Percentiles rank a stretch among this genome's conserved stretches.
These are phyloP conservation scores for Miamiensis avidus DNA, from an alignment of 169 alveolate species.

Conservation along the genomic window DNA sequence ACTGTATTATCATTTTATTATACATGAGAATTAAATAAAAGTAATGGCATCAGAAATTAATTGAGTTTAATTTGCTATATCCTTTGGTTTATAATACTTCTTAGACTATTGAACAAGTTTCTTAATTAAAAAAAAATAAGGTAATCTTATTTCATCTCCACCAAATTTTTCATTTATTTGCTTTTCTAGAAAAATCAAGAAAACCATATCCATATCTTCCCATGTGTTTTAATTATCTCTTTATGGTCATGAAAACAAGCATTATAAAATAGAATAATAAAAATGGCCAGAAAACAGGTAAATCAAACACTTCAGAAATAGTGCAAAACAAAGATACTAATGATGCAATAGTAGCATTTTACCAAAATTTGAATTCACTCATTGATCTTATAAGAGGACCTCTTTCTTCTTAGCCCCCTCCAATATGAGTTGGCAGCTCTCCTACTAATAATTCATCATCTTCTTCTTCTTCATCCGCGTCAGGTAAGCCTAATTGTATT, in stretches of 20 bases:
- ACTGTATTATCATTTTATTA: too few relatives aligned
- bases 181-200: slow-evolving; percentile 21
- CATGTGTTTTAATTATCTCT: slow-evolving; percentile 22
- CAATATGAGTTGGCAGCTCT: not conserved
- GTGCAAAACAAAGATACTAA: slow-evolving; percentile 18
- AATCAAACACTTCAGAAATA: slow-evolving; percentile 14
- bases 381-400: slow-evolving; percentile 26
- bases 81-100: too few relatives aligned
- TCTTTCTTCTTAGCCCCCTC: not conserved
- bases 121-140: too few relatives aligned
- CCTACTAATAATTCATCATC: slow-evolving; percentile 2
- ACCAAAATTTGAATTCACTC: slow-evolving; percentile 32
- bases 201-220: slow-evolving; percentile 11
- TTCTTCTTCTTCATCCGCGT: slow-evolving; percentile 28
- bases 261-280: slow-evolving; percentile 18
- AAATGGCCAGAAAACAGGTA: slow-evolving; percentile 36
- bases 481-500: slow-evolving; percentile 8
- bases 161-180: slow-evolving; percentile 3
- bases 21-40: too few relatives aligned
- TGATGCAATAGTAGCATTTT: slow-evolving; percentile 16
- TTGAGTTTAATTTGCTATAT: too few relatives aligned
- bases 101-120: too few relatives aligned
- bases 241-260: slow-evolving; percentile 17
- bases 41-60: too few relatives aligned
- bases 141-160: too few relatives aligned